phyloP scores from a whole-genome alignment of 2,329 filamentous ascomycete species.

The Massarina eburnea region DNA sequence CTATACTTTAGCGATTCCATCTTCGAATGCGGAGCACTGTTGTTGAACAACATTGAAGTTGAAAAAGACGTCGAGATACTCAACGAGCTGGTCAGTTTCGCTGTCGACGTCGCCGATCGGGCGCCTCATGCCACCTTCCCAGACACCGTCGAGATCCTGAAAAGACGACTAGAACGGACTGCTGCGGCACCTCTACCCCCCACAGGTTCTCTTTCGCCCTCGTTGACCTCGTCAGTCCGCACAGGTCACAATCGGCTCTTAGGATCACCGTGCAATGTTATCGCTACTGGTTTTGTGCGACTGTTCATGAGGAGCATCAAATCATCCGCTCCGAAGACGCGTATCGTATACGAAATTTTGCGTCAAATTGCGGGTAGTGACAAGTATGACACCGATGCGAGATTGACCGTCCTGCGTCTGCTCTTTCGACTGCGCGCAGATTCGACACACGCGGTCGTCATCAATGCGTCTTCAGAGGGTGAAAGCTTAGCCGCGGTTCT shows the following conservation, averaged over 20 bases:
- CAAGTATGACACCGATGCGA: slow-evolving; percentile 38
- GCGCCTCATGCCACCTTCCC: slow-evolving; percentile 62
- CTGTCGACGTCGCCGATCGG: slow-evolving; percentile 64
- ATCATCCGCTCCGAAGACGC: slow-evolving; percentile 64
- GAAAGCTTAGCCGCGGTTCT: slow-evolving; percentile 72
- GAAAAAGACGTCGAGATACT: slow-evolving; percentile 69
- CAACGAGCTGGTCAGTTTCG: slow-evolving; percentile 64
- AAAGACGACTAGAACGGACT: slow-evolving; percentile 29
- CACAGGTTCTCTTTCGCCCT: slow-evolving; percentile 4
- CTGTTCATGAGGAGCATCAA: slow-evolving; percentile 77
- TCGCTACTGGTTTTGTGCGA: slow-evolving; percentile 69
- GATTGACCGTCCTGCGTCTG: slow-evolving; percentile 41
- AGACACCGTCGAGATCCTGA: slow-evolving; percentile 46
- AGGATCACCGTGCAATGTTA: slow-evolving; percentile 67
- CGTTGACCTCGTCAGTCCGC: slow-evolving; percentile 20
- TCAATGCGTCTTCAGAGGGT: slow-evolving; percentile 71
- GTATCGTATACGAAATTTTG: slow-evolving; percentile 45
- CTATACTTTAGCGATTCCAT: slow-evolving; percentile 61
- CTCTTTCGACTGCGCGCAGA: slow-evolving; percentile 83
- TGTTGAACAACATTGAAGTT: slow-evolving; percentile 62
- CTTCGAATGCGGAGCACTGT: slow-evolving; percentile 60
- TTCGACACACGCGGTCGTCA: slow-evolving; percentile 73
- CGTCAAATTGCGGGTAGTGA: slow-evolving; percentile 35
- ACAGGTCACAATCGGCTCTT: slow-evolving; percentile 15
- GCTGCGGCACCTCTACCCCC: slow-evolving; percentile 1